Evolutionary conservation across 1,284 basidiomycete species (phyloP), one percentile per base, ranked within the genome.

Genomic region (Heterobasidion irregulare): DNA sequence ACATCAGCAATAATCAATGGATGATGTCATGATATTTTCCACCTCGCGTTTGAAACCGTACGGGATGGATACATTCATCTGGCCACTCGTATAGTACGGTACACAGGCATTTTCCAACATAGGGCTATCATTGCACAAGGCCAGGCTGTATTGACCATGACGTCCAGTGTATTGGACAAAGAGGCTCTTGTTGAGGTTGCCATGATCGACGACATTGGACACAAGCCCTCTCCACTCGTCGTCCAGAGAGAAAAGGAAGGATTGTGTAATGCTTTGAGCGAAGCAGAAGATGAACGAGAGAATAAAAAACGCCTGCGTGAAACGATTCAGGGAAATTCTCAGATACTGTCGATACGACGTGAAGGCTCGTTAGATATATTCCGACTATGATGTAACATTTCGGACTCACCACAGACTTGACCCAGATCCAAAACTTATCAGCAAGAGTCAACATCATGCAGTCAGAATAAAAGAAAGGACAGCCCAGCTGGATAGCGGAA

Each of bases 111-210:
- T 43, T 36, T 61, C 57, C 34, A 63, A 61, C 46, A 62, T 54
- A 6, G 80, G 78, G n/a, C 79, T 68, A 45, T 76, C 67, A 43
- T 70, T 64, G 64, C 81, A 83, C 56, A 82, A 68, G 47, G 67
- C 66, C 50, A 82, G 65, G 34, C 64, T 65, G 19, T 71, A 69
- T 16, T 69, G 53, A 7, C 64, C 67, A 12, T 63, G 61, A 0
- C 64, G 54, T 0, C 72, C 69, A 33, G 69, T 68, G 15, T 76
- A 65, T 57, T 70, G 74, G 1, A 75, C 71, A 26, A 79, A 68
- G 49, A 75, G 72, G 4, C 60, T 54, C 1, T 62, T 33, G 1
- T 75, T 72, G 45, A 79, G 70, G 1, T 68, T 54, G 6, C 72
- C 76, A 0, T 66, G 64, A 4, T 64, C 53, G 18, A 76, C 66